Conservation (phyloP, 257 asterid genomes). For the Thymus mandschuricus region DNA sequence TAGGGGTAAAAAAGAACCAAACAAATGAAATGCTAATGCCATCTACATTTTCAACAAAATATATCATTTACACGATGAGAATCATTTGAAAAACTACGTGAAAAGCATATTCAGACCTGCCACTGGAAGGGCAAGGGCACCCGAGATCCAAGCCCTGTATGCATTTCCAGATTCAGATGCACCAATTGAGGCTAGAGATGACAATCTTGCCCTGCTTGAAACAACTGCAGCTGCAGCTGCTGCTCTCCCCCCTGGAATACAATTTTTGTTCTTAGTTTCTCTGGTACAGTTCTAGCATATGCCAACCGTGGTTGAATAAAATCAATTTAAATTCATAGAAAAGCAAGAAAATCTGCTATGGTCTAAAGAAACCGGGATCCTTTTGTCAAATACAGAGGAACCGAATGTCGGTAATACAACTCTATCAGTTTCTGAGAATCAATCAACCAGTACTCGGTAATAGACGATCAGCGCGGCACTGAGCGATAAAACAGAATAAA, state of each 20-base stretch:
- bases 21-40: neutral
- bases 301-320: neutral
- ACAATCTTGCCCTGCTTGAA: conserved; percentile 64
- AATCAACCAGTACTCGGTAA: neutral
- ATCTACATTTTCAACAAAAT: conserved; percentile 7
- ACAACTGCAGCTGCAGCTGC: conserved; percentile 78
- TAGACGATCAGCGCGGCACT: neutral
- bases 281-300: neutral
- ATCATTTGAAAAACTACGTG: conserved; percentile 5
- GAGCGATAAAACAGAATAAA: neutral
- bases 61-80: conserved; percentile 17
- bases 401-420: neutral
- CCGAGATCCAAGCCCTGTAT: conserved; percentile 67
- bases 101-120: conserved; percentile 63
- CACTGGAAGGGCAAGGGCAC: conserved; percentile 78
- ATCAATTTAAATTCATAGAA: neutral
- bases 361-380: neutral
- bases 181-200: conserved; percentile 65
- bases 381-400: neutral
- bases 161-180: conserved; percentile 67
- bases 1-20: neutral
- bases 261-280: conserved; percentile 26
- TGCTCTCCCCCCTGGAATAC: conserved; percentile 67
- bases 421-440: neutral
- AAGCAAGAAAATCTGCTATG: neutral